These are phyloP conservation scores for Pseudotsuga menziesii DNA, from an alignment of 75 land plant species.

Conservation along the genomic window DNA sequence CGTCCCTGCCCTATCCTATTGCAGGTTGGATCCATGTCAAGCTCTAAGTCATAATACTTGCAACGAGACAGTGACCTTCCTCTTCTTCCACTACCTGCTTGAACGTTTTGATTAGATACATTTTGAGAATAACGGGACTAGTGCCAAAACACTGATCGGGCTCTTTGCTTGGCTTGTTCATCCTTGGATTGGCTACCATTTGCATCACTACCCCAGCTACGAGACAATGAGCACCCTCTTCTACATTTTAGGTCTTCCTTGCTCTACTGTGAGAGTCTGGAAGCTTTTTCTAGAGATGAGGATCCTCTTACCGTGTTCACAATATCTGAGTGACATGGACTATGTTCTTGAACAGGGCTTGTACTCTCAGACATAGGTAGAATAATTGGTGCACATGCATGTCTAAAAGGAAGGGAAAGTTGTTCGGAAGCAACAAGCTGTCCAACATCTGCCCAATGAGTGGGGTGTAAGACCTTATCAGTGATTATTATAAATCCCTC, in stretches of 20 bases:
- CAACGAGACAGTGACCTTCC: constrained; percentile 21
- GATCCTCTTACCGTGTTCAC: not conserved
- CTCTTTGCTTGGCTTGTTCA: constrained; percentile 14
- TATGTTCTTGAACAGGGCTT: constrained; percentile 1
- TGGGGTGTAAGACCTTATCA: constrained; percentile 47
- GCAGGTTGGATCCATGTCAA: constrained; percentile 7
- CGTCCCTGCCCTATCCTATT: not conserved
- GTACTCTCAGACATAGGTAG: no score
- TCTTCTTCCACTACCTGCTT: constrained; percentile 20
- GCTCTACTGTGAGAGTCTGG: not conserved
- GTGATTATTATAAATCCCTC: constrained; percentile 65
- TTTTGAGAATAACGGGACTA: constrained; percentile 2
- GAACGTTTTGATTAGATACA: constrained; percentile 23
- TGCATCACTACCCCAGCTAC: not conserved
- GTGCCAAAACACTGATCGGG: constrained; percentile 21
- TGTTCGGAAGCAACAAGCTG: constrained; percentile 74
- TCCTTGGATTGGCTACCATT: not conserved
- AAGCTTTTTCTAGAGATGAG: constrained; percentile 3
- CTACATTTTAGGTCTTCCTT: not conserved
- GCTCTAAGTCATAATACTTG: constrained; percentile 23
- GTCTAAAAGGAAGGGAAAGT: constrained; percentile 47
- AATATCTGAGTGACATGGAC: not conserved
- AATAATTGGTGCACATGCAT: constrained; percentile 13
- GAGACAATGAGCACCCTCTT: constrained; percentile 5
- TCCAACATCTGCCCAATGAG: constrained; percentile 76